Evolutionary conservation across 257 asterid species (phyloP), one percentile per base, ranked within the genome.

Genomic region (Cynanchum wilfordii): DNA sequence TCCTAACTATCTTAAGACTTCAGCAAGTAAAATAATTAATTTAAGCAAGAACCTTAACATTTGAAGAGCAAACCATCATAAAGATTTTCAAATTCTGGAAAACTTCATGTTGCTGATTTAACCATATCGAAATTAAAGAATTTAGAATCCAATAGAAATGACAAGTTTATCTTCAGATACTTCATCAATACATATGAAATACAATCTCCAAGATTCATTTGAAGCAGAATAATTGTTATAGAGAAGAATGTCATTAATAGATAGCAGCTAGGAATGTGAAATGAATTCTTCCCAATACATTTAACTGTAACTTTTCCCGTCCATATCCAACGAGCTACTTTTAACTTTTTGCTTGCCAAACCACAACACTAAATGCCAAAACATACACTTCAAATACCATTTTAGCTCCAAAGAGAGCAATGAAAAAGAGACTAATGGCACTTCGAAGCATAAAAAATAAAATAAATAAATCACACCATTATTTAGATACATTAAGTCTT

Each of bases 401-500:
- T 62, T 16, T 27, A 47, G 52, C 20, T 27, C 29, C 25, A 0
- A 27, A 47, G 29, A 12, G 17, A 45, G 17, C n/a, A 44, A 30
- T 22, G 5, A 42, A 45, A 57, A 40, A 47, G 24, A 10, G 22
- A 47, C 13, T 6, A 30, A 24, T 10, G 12, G 16, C 49, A 17
- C 16, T 63, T 33, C n/a, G 8, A 33, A 42, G 10, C 47, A 42
- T 42, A 42, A 7, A 42, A 7, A 17, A 47, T 0, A 7, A 64
- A 52, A 50, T 68, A 44, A 24, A 64, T 3, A 30, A 17, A 38
- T 8, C 3, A 36, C 4, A 59, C 42, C 38, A 75, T 44, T 65
- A 47, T 16, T 54, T 33, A 16, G 20, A 42, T 5, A 17, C 44
- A 59, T 25, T 40, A 76, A 75, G 22, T 42, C 96, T 89, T 91